These are phyloP conservation scores for Tolypocladium nubicola DNA, from an alignment of 2,329 filamentous ascomycete genomes.

Conservation along the genomic window DNA sequence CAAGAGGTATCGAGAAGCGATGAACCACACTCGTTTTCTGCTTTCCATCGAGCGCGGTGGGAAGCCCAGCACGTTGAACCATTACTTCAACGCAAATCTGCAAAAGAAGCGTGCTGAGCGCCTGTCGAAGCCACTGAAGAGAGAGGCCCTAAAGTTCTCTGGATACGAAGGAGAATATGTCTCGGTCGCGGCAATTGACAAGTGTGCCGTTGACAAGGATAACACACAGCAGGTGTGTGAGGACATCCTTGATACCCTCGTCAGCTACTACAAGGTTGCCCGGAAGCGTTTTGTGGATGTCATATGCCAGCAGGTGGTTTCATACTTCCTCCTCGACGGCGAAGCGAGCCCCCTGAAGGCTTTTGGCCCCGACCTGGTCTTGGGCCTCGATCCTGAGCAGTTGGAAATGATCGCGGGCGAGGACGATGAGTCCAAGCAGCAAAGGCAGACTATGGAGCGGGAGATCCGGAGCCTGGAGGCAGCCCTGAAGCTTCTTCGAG, in stretches of 20 bases:
- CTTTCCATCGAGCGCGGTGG: slow-evolving; percentile 37
- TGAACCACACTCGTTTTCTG: slow-evolving; percentile 39
- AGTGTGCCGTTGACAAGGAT: slow-evolving; percentile 8
- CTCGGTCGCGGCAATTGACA: too few relatives aligned
- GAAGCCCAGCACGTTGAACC: slow-evolving; percentile 38
- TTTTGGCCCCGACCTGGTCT: slow-evolving; percentile 40
- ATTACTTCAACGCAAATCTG: slow-evolving; percentile 35
- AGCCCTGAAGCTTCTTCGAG: slow-evolving; percentile 16
- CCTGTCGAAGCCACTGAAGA: background rate
- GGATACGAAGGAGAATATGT: too few relatives aligned
- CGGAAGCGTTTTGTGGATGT: slow-evolving; percentile 52
- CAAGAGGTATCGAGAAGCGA: slow-evolving; percentile 32
- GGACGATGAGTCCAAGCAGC: slow-evolving; percentile 27
- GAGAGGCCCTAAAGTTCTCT: background rate
- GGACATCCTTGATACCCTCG: slow-evolving; percentile 49
- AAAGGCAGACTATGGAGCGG: slow-evolving; percentile 29
- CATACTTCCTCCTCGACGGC: slow-evolving; percentile 40
- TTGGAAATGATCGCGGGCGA: slow-evolving; percentile 50
- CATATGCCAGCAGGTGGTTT: slow-evolving; percentile 47
- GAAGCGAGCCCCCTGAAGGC: slow-evolving; percentile 38
- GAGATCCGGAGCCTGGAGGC: slow-evolving; percentile 34
- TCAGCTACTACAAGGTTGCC: slow-evolving; percentile 51
- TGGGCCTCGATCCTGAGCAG: slow-evolving; percentile 32
- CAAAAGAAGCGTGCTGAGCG: slow-evolving; percentile 12
- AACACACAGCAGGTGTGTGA: slow-evolving; percentile 26